Percentiles rank a stretch among this genome's conserved stretches.
phyloP scores from a whole-genome alignment of 2,329 filamentous ascomycete genomes.

The Diplodia intermedia region DNA sequence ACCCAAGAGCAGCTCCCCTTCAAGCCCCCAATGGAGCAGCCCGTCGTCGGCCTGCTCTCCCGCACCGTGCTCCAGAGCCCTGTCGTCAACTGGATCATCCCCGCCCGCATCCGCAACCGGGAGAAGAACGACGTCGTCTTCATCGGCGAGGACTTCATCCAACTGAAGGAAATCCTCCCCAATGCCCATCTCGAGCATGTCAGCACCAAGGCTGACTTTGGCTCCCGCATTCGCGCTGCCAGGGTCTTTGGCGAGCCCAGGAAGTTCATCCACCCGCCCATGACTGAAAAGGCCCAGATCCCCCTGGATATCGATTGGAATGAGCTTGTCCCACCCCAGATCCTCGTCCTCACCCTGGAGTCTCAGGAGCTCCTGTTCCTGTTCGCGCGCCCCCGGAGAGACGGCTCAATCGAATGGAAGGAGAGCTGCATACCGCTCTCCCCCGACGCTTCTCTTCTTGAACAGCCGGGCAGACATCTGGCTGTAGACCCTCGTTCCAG shows the following conservation, averaged over 20 bases:
- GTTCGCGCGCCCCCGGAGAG: constrained; percentile 61
- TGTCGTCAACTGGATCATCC: constrained; percentile 76
- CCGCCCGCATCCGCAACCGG: constrained; percentile 75
- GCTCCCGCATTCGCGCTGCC: constrained; percentile 78
- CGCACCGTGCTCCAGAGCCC: constrained; percentile 80
- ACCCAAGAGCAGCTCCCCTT: constrained; percentile 39
- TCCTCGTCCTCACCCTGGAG: constrained; percentile 78
- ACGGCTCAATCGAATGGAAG: constrained; percentile 65
- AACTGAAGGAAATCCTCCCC: constrained; percentile 75
- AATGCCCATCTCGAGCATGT: constrained; percentile 75
- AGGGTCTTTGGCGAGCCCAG: constrained; percentile 68
- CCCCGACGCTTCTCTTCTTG: constrained; percentile 59
- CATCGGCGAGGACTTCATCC: constrained; percentile 80
- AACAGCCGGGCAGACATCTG: constrained; percentile 69
- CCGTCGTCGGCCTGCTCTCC: constrained; percentile 75
- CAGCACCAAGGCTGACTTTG: constrained; percentile 80
- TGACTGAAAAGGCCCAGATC: constrained; percentile 32
- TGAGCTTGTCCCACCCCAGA: constrained; percentile 71
- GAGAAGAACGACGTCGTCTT: constrained; percentile 83
- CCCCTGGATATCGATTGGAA: constrained; percentile 42
- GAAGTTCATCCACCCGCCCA: constrained; percentile 31
- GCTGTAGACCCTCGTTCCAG: constrained; percentile 76
- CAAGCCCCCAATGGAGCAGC: constrained; percentile 45
- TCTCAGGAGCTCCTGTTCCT: constrained; percentile 78
- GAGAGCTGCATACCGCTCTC: constrained; percentile 66